Percentiles rank a stretch among this genome's conserved stretches.
phyloP scores from a whole-genome alignment of 2,329 filamentous ascomycete genomes.

The Colletotrichum scovillei region DNA sequence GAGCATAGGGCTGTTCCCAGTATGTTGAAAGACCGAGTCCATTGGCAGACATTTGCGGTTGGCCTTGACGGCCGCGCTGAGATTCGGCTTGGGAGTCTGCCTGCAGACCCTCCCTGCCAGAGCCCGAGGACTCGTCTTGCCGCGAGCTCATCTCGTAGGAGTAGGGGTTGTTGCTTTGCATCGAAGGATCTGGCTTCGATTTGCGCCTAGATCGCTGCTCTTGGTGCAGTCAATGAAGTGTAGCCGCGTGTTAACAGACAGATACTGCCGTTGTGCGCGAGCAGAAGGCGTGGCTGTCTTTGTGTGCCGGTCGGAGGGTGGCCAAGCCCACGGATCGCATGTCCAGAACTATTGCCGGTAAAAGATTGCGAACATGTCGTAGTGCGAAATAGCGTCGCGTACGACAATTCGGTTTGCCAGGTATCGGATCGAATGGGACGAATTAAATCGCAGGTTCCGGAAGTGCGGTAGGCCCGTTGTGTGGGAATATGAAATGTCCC shows the following conservation, averaged over 20 bases:
- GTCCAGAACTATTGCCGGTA: conserved; percentile 3
- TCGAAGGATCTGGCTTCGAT: not conserved
- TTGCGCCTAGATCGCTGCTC: not conserved
- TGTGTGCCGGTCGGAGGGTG: conserved; percentile 8
- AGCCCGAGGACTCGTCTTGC: conserved; percentile 11
- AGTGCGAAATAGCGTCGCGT: not conserved
- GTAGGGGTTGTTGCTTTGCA: conserved; percentile 8
- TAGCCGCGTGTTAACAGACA: not conserved
- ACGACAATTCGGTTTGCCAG: not conserved
- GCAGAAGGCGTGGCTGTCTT: not conserved
- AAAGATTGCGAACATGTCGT: conserved; percentile 18
- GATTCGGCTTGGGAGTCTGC: conserved; percentile 30
- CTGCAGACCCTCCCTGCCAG: conserved; percentile 34
- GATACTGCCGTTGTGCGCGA: not conserved
- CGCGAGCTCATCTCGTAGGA: conserved; percentile 30
- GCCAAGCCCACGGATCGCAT: conserved; percentile 7
- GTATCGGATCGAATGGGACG: not conserved
- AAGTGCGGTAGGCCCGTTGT: not conserved
- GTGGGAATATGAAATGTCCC: not conserved
- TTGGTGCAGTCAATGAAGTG: not conserved
- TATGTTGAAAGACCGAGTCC: conserved; percentile 61
- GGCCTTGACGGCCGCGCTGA: conserved; percentile 22
- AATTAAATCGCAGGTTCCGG: not conserved
- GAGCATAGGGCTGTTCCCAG: conserved; percentile 61
- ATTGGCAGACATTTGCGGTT: conserved; percentile 40